phyloP scores from a whole-genome alignment of 2,329 filamentous ascomycete genomes.

The Periconia macrospinosa region DNA sequence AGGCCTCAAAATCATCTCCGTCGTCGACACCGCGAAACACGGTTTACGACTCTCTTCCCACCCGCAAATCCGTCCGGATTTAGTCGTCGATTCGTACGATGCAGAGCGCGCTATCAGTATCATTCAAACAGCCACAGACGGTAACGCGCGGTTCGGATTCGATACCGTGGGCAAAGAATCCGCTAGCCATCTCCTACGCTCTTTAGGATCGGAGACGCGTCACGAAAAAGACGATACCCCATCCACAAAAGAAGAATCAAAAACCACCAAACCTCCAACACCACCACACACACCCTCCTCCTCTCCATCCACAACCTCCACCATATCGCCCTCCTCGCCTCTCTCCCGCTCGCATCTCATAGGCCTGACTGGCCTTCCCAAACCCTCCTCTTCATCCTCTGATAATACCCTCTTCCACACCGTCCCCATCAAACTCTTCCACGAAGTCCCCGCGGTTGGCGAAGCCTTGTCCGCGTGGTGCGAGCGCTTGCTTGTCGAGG shows the following conservation, averaged over 20 bases:
- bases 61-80: conserved; percentile 56
- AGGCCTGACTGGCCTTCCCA: conserved; percentile 69
- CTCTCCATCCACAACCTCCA: conserved; percentile 21
- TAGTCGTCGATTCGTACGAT: conserved; percentile 71
- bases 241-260: conserved; percentile 5
- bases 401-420: conserved; percentile 60
- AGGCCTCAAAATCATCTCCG: conserved; percentile 65
- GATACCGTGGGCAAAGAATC: conserved; percentile 70
- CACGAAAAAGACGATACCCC: background rate
- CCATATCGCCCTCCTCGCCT: conserved; percentile 26
- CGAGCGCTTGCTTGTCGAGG: conserved; percentile 62
- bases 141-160: conserved; percentile 65
- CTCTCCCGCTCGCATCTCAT: conserved; percentile 58
- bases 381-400: conserved; percentile 43
- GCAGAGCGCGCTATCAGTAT: conserved; percentile 66
- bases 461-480: conserved; percentile 67
- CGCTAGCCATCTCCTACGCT: conserved; percentile 59
- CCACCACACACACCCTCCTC: conserved; percentile 33
- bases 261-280: conserved; percentile 17
- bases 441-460: conserved; percentile 66
- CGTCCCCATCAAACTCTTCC: conserved; percentile 76
- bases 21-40: conserved; percentile 69
- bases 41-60: conserved; percentile 48
- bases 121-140: conserved; percentile 60
- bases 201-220: conserved; percentile 43